phyloP scores from a whole-genome alignment of 2,329 filamentous ascomycete species.

The Claviceps arundinis region DNA sequence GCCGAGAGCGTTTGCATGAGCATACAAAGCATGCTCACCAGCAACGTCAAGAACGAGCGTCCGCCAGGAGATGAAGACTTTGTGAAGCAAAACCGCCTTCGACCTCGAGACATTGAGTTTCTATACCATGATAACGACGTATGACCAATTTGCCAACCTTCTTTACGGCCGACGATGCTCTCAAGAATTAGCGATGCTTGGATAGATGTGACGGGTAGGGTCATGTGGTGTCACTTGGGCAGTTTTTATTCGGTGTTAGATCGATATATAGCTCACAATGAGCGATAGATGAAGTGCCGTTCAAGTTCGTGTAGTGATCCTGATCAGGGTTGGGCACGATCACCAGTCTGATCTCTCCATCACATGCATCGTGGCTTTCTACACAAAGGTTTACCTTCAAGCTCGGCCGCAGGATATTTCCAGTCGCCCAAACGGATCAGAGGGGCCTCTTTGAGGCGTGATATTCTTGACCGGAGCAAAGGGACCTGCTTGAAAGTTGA shows the following conservation, averaged over 20 bases:
- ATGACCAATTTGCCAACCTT: slow-evolving; percentile 17
- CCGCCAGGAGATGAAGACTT: slow-evolving; percentile 87
- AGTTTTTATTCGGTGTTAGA: neutral
- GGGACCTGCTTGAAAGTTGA: too few species aligned
- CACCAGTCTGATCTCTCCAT: too few species aligned
- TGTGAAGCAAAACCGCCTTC: slow-evolving; percentile 61
- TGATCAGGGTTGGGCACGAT: too few species aligned
- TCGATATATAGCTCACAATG: neutral
- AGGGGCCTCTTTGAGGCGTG: too few species aligned
- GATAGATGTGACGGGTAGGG: neutral
- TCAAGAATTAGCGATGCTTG: neutral
- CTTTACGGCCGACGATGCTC: neutral
- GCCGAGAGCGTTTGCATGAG: slow-evolving; percentile 96
- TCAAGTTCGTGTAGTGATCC: too few species aligned
- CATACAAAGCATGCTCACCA: slow-evolving; percentile 94
- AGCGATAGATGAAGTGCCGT: neutral
- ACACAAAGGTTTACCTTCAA: too few species aligned
- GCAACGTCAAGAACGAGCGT: slow-evolving; percentile 82
- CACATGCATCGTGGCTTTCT: too few species aligned
- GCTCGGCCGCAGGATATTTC: too few species aligned
- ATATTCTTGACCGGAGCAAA: too few species aligned
- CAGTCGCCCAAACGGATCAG: too few species aligned
- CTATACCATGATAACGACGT: slow-evolving; percentile 85
- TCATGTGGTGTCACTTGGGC: neutral
- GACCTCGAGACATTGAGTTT: slow-evolving; percentile 84